Base-by-base conservation (phyloP, 2,329 filamentous ascomycete genomes). In the Basipetospora chlamydospora region DNA sequence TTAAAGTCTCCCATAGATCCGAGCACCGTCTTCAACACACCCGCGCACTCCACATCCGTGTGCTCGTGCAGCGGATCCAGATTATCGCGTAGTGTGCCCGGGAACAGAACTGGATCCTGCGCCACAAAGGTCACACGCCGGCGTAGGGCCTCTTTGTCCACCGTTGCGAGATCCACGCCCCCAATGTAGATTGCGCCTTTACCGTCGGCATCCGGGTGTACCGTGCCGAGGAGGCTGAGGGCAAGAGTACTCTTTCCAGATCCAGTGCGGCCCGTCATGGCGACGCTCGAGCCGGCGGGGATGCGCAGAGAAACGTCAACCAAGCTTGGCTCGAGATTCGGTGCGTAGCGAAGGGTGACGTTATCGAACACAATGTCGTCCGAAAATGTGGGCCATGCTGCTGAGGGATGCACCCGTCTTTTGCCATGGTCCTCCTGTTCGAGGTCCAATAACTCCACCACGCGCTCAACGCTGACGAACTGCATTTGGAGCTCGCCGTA, bases 401-500 rank as follows among this genome's bases (percentile, higher is more conserved):
- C 74, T 0, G 83, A 81, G 0, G 84, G 84, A 2, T 70, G 57
- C 3, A 83, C 55, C 7, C 18, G 25, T 25, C 25, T 30, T 1
- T 70, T 66, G 1, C 84, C 85, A 0, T 61, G 64, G 0, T 73
- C 61, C 51, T 94, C 86, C 50, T 83, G 73, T 12, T 87, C 80
- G 0, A 94, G 68, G 40, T 82, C 72, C 1, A 90, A 65, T 0
- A 94, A 67, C 53, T 90, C 83, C 8, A 90, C 75, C 0, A 94
- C 78, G 28, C 86, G 73, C 56, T 94, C 86, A 0, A 94, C 82
- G 0, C 81, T 87, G 0, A 93, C 85, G 45, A 93, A 93, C 50
- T 93, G 80, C 70, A 94, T 86, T 52, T 94, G 85, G 2, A 94
- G 66, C 49, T 82, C 74, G 3, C 86, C 86, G 47, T 93, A 93